Evolutionary conservation across 208 protist species (phyloP).

Genomic region (Acanthamoeba healyi): DNA sequence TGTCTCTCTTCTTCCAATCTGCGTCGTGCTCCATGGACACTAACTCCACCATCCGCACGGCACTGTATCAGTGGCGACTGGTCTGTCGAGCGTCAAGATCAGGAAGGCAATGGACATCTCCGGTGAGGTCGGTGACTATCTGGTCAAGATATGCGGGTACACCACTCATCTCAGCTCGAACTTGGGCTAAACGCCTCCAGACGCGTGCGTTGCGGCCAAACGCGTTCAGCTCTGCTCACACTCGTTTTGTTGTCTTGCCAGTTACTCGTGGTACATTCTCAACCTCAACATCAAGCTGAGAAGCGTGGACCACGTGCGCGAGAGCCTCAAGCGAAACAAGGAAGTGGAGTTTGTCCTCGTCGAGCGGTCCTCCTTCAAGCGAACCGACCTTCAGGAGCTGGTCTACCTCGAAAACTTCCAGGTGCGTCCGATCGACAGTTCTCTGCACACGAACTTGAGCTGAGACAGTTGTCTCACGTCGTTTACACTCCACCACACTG

Average conservation of each 20-base stretch:
- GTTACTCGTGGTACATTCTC: background rate
- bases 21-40: too few species aligned
- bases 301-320: background rate
- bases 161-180: background rate
- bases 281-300: background rate
- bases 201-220: too few species aligned
- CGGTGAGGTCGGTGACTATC: background rate
- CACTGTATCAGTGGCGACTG: background rate
- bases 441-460: too few species aligned
- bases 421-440: background rate
- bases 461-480: too few species aligned
- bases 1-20: background rate
- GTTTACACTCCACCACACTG: too few species aligned
- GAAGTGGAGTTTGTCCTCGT: slow-evolving; percentile 7
- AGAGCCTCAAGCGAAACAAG: background rate
- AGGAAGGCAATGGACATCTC: background rate
- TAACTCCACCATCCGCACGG: background rate
- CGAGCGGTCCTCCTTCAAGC: background rate
- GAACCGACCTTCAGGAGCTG: background rate
- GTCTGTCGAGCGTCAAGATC: slow-evolving; percentile 18
- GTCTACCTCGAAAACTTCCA: background rate
- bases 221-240: background rate
- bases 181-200: too few species aligned
- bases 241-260: background rate
- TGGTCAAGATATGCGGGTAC: slow-evolving; percentile 9